Conservation (phyloP, 805 yeast genomes). For the Phaffomyces opuntiae region DNA sequence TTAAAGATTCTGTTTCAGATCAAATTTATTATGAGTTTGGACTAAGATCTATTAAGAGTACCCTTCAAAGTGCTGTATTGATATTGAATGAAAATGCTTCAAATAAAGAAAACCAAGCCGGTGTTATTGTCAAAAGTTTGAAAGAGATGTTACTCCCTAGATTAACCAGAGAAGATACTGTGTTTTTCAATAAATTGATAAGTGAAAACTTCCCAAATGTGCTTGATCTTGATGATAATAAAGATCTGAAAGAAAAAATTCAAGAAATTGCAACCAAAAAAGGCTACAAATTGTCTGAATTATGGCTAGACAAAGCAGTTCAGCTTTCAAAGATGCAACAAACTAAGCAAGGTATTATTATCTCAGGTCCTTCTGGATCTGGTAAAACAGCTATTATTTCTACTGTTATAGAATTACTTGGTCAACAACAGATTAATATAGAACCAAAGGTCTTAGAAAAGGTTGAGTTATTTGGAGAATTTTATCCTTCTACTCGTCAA, state of each 20-base stretch:
- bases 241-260: constrained; percentile 24
- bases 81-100: constrained; percentile 23
- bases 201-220: constrained; percentile 24
- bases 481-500: constrained; percentile 75
- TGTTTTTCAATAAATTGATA: constrained; percentile 26
- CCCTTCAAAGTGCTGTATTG: constrained; percentile 52
- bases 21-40: constrained; percentile 91
- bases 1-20: constrained; percentile 34
- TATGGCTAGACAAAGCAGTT: constrained; percentile 46
- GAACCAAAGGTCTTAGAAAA: constrained; percentile 77
- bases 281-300: constrained; percentile 29
- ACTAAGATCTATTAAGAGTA: constrained; percentile 68
- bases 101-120: constrained; percentile 19
- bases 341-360: constrained; percentile 70
- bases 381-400: constrained; percentile 63
- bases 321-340: constrained; percentile 59
- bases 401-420: constrained; percentile 37
- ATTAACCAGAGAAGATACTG: constrained; percentile 46
- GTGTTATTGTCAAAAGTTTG: constrained; percentile 44
- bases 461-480: constrained; percentile 55
- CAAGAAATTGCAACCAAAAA: constrained; percentile 21
- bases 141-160: constrained; percentile 64
- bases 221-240: constrained; percentile 19
- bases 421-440: constrained; percentile 35
- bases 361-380: constrained; percentile 68